Conservation (phyloP, 495 filamentous ascomycete species). For the Penicillium paradoxum region DNA sequence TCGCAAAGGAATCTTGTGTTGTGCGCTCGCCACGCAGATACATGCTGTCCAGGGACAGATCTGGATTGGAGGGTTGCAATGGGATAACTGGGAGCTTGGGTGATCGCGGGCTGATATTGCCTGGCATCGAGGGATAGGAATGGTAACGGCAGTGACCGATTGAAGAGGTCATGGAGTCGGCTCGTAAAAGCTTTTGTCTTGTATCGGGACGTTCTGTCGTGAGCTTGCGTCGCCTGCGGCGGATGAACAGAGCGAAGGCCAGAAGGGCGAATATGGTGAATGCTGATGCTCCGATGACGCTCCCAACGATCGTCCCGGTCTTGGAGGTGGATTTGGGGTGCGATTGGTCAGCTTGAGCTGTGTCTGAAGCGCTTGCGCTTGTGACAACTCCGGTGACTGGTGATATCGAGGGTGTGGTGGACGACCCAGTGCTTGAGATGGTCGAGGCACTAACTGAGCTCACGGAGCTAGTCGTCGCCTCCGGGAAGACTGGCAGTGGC, state of each 20-base stretch:
- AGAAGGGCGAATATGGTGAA: conserved; percentile 20
- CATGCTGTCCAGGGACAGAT: conserved; percentile 3
- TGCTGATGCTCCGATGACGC: conserved; percentile 24
- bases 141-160: not conserved
- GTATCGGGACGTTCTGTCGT: conserved; percentile 3
- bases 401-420: not conserved
- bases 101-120: not conserved
- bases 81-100: conserved; percentile 4
- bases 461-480: not conserved
- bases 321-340: not conserved
- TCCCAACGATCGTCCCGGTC: conserved; percentile 24
- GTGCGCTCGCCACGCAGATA: conserved; percentile 4
- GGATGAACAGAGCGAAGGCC: conserved; percentile 17
- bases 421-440: not conserved
- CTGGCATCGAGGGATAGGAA: conserved; percentile 4
- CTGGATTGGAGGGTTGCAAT: conserved; percentile 4
- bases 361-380: not conserved
- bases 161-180: conserved; percentile 11
- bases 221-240: conserved; percentile 15
- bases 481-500: not conserved
- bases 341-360: not conserved
- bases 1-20: conserved; percentile 7
- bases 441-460: not conserved
- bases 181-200: conserved; percentile 15
- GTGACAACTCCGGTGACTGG: not conserved